A percentile compares a stretch with the other conserved stretches of the same genome.
phyloP scores from a whole-genome alignment of 371 early-diverging fungal species.

The Actinomortierella wolfii region DNA sequence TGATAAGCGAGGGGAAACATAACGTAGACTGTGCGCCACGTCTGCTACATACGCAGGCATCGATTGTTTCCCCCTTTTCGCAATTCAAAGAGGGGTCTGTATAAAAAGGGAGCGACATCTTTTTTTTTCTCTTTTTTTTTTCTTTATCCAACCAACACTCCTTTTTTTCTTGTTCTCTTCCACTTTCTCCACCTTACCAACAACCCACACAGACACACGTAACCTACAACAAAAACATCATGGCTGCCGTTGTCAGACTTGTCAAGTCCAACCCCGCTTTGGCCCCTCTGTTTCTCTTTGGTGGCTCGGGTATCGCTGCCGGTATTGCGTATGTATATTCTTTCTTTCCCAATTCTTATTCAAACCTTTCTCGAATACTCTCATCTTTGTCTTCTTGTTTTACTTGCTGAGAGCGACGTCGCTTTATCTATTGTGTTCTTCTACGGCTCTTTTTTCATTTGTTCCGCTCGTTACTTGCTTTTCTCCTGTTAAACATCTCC shows the following conservation, averaged over 20 bases:
- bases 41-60: too few relatives aligned
- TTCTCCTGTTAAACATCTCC: not conserved
- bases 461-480: not conserved
- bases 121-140: not conserved
- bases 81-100: too few relatives aligned
- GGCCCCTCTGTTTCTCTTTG: slow-evolving; percentile 45
- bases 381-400: not conserved
- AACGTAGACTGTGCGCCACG: too few relatives aligned
- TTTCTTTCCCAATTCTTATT: too few relatives aligned
- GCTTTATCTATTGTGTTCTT: not conserved
- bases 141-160: too few relatives aligned
- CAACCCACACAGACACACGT: not conserved
- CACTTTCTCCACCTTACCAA: too few relatives aligned
- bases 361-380: not conserved
- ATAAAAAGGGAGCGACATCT: too few relatives aligned
- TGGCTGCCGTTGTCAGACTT: slow-evolving; percentile 34
- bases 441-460: not conserved
- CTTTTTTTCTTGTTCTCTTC: too few relatives aligned
- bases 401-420: not conserved
- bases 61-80: too few relatives aligned
- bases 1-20: too few relatives aligned
- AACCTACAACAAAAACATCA: slow-evolving; percentile 8
- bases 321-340: slow-evolving; percentile 37
- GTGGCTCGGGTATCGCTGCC: slow-evolving; percentile 32
- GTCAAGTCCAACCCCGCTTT: slow-evolving; percentile 44